phyloP scores from a whole-genome alignment of 345 rosid genomes.

The Barbarea vulgaris region DNA sequence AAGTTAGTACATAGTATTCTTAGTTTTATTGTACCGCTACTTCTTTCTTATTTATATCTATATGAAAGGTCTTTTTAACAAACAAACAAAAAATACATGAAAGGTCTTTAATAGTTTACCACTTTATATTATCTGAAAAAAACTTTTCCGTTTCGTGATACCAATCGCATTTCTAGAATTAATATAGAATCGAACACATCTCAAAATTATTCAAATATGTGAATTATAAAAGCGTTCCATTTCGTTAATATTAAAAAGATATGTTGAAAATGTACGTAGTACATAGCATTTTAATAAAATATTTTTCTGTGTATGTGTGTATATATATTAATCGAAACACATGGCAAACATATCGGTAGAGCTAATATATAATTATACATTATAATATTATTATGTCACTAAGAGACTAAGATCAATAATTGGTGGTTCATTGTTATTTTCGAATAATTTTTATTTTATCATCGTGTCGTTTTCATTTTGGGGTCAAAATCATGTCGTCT shows the following conservation, averaged over 20 bases:
- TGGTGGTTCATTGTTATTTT: slow-evolving; percentile 36
- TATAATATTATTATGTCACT: slow-evolving; percentile 17
- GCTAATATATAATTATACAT: neutral
- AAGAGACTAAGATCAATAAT: slow-evolving; percentile 26
- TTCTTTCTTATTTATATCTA: too few relatives aligned
- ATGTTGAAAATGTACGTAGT: neutral
- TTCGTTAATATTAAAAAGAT: neutral
- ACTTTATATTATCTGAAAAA: too few relatives aligned
- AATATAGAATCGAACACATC: neutral
- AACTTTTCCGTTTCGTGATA: too few relatives aligned
- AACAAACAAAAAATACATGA: too few relatives aligned
- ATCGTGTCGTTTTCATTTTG: slow-evolving; percentile 35
- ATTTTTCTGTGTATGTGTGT: neutral
- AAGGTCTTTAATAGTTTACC: neutral
- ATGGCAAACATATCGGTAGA: slow-evolving; percentile 27
- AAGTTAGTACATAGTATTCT: too few relatives aligned
- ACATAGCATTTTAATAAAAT: neutral
- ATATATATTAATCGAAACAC: slow-evolving; percentile 8
- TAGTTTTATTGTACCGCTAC: too few relatives aligned
- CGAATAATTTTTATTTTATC: slow-evolving; percentile 11
- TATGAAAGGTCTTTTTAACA: neutral
- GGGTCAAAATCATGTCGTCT: slow-evolving; percentile 41
- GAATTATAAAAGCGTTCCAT: neutral
- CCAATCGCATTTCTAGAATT: neutral
- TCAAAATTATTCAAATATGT: neutral